phyloP scores from a whole-genome alignment of 306 rosid species.

The Alnus glutinosa region DNA sequence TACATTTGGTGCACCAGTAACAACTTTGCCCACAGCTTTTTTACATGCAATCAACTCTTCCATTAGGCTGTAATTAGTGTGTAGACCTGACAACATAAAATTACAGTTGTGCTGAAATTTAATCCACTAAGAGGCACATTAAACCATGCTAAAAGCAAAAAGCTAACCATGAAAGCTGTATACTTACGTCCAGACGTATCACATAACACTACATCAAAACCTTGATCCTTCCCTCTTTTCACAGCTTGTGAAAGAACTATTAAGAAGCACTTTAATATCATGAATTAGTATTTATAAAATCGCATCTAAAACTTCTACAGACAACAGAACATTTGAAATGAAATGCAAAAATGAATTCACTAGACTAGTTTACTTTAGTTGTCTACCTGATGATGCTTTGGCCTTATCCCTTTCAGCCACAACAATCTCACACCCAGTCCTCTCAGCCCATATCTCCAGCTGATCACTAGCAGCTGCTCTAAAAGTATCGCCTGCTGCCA shows the following conservation, averaged over 20 bases:
- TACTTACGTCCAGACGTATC: conserved; percentile 98
- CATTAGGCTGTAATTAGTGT: conserved; percentile 94
- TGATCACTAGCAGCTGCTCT: conserved; percentile 99
- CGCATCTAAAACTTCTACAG: neutral
- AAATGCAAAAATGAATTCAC: conserved; percentile 14
- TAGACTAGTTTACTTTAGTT: conserved; percentile 11
- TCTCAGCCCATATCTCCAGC: conserved; percentile 98
- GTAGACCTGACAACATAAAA: conserved; percentile 67
- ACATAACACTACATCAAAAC: conserved; percentile 82
- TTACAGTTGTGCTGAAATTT: conserved; percentile 20
- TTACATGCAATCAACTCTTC: conserved; percentile 97
- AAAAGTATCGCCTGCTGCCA: conserved; percentile 99
- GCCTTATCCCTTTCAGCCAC: conserved; percentile 79
- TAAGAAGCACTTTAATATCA: conserved; percentile 50
- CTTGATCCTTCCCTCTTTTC: conserved; percentile 77
- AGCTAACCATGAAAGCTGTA: neutral
- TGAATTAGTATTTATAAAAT: conserved; percentile 36
- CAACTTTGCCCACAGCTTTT: conserved; percentile 77
- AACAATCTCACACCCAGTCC: conserved; percentile 93
- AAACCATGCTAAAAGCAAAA: conserved; percentile 24
- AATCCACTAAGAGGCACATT: conserved; percentile 12
- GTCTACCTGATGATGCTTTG: conserved; percentile 78
- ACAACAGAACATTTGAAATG: conserved; percentile 4
- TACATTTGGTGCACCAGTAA: conserved; percentile 90
- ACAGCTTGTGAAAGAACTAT: conserved; percentile 95